These are phyloP conservation scores for Pseudozyma thailandica DNA, from an alignment of 1,284 basidiomycete species.

Conservation along the genomic window DNA sequence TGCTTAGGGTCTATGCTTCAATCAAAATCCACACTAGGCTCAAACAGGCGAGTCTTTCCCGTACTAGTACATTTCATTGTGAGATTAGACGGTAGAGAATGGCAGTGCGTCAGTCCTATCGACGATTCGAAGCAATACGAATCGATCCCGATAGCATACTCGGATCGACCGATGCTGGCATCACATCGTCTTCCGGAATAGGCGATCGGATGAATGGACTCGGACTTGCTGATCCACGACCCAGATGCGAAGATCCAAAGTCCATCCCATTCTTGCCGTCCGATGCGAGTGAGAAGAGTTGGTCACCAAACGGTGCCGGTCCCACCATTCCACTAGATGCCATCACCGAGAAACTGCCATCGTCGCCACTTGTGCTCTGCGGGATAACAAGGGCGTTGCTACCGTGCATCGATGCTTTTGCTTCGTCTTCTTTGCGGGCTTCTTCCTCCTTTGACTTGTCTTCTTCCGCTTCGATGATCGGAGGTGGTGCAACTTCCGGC, in stretches of 20 bases:
- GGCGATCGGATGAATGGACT: slow-evolving; percentile 53
- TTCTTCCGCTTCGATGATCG: slow-evolving; percentile 54
- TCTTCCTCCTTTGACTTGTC: slow-evolving; percentile 45
- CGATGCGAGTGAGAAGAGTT: slow-evolving; percentile 23
- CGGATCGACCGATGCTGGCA: slow-evolving; percentile 52
- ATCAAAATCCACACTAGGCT: too few relatives aligned
- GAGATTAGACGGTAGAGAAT: not conserved
- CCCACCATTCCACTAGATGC: slow-evolving; percentile 28
- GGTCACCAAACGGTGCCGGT: slow-evolving; percentile 28
- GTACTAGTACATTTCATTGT: slow-evolving; percentile 30
- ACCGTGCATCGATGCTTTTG: slow-evolving; percentile 43
- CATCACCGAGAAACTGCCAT: slow-evolving; percentile 34
- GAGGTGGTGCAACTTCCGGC: slow-evolving; percentile 59
- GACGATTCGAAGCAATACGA: slow-evolving; percentile 16
- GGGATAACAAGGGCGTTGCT: slow-evolving; percentile 49
- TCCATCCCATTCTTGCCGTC: slow-evolving; percentile 33
- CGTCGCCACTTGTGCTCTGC: slow-evolving; percentile 36
- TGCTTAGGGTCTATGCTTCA: too few relatives aligned
- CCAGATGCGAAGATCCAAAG: slow-evolving; percentile 27
- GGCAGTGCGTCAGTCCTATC: slow-evolving; percentile 5
- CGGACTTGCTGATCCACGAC: slow-evolving; percentile 39
- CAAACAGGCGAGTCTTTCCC: not conserved
- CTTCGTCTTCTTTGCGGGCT: slow-evolving; percentile 38
- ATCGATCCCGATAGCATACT: slow-evolving; percentile 46
- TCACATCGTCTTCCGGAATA: slow-evolving; percentile 35